These are phyloP conservation scores for Cystobasidium tubakii DNA, from an alignment of 768 basidiomycete genomes.

Conservation along the genomic window DNA sequence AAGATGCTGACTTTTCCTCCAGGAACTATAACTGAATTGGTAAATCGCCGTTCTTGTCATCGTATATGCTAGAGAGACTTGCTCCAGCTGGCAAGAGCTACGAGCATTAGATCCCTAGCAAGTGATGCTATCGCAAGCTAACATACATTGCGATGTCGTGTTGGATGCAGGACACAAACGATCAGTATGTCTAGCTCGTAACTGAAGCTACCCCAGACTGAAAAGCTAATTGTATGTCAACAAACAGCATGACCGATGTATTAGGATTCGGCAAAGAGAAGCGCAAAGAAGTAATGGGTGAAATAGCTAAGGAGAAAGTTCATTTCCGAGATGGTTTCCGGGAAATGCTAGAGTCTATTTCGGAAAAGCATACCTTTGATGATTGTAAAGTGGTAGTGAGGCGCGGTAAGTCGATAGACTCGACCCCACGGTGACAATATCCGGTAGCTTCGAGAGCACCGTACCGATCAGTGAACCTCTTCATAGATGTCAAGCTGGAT, in stretches of 20 bases:
- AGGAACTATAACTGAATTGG: slow-evolving; percentile 40
- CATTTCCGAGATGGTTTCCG: slow-evolving; percentile 83
- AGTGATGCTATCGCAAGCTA: no score
- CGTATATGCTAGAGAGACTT: no score
- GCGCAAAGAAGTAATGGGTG: slow-evolving; percentile 66
- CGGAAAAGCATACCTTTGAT: slow-evolving; percentile 66
- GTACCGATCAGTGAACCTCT: no score
- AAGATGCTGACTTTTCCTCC: neutral
- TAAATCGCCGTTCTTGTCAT: neutral
- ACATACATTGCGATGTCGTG: no score
- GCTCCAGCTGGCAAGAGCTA: no score
- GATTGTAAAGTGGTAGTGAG: slow-evolving; percentile 71
- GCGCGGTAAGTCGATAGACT: slow-evolving; percentile 60
- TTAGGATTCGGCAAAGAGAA: slow-evolving; percentile 74
- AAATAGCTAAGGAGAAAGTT: slow-evolving; percentile 61
- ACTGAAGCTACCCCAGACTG: neutral
- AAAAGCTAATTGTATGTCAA: neutral
- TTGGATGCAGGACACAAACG: slow-evolving; percentile 34
- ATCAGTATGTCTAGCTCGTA: neutral
- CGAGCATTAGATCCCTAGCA: no score
- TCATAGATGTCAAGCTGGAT: slow-evolving; percentile 85
- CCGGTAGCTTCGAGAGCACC: no score
- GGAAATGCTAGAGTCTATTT: slow-evolving; percentile 74
- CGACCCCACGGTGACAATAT: no score
- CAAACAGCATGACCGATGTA: slow-evolving; percentile 65